These are phyloP conservation scores for Solanum chiquidenum DNA, from an alignment of 257 asterid species.

Conservation along the genomic window DNA sequence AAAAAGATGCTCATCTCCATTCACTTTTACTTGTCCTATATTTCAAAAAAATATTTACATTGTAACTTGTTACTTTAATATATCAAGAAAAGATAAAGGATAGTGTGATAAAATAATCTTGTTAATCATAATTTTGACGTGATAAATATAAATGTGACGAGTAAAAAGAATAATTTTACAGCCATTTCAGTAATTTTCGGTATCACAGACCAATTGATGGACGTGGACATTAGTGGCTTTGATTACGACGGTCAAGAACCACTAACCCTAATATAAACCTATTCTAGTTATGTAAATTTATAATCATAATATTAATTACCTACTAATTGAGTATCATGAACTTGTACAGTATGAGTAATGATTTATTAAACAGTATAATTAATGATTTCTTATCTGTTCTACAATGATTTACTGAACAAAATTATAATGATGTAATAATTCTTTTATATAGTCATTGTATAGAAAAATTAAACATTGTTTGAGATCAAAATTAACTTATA, in stretches of 20 bases:
- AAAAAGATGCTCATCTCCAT: neutral
- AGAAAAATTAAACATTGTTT: neutral
- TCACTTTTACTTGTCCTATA: accelerated
- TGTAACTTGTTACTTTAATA: too few relatives aligned
- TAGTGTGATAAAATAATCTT: neutral
- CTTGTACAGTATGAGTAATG: neutral
- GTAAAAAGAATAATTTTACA: neutral
- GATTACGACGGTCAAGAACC: neutral
- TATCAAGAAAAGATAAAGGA: too few relatives aligned
- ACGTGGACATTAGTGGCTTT: slow-evolving; percentile 18
- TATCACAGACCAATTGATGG: slow-evolving; percentile 30
- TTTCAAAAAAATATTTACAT: too few relatives aligned
- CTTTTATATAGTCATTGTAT: neutral
- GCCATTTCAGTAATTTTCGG: slow-evolving; percentile 8
- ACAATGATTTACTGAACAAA: neutral
- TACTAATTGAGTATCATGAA: too few relatives aligned
- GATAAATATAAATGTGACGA: accelerated
- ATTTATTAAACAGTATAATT: neutral
- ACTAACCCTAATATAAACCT: neutral
- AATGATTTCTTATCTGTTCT: neutral
- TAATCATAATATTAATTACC: neutral
- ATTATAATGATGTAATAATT: neutral
- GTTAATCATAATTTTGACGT: too few relatives aligned
- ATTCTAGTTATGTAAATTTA: neutral
- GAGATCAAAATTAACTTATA: neutral